These are phyloP conservation scores for Gigaspora rosea DNA, from an alignment of 192 early-diverging fungal species.

Conservation along the genomic window DNA sequence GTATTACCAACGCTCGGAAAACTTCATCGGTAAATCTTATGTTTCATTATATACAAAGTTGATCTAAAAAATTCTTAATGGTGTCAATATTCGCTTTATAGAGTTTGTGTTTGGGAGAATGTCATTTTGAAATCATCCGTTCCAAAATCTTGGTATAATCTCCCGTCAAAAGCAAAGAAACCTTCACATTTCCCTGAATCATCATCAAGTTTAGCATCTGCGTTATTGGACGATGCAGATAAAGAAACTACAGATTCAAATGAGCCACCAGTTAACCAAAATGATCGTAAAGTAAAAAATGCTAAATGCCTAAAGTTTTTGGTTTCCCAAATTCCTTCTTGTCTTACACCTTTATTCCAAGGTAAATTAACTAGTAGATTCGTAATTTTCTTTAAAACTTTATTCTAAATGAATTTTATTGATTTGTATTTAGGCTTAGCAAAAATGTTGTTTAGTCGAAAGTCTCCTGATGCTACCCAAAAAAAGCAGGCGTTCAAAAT, in stretches of 20 bases:
- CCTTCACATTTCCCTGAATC: constrained; percentile 9
- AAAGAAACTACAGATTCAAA: constrained; percentile 37
- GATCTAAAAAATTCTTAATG: not conserved
- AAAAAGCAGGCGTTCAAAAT: constrained; percentile 57
- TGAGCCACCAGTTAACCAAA: constrained; percentile 42
- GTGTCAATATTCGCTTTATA: constrained; percentile 30
- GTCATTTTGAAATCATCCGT: constrained; percentile 57
- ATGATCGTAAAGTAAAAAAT: constrained; percentile 67
- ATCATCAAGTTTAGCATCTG: not conserved
- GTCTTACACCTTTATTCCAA: constrained; percentile 66
- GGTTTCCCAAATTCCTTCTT: constrained; percentile 65
- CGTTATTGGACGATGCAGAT: constrained; percentile 35
- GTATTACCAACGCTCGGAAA: constrained; percentile 57
- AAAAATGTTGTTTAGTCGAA: constrained; percentile 61
- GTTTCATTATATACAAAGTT: not conserved
- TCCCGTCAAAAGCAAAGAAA: constrained; percentile 45
- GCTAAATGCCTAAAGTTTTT: constrained; percentile 64
- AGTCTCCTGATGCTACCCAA: constrained; percentile 50
- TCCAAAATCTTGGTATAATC: constrained; percentile 70
- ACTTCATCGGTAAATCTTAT: constrained; percentile 58
- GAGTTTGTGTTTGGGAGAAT: constrained; percentile 65
- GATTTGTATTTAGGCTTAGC: constrained; percentile 48
- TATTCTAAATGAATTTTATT: not conserved
- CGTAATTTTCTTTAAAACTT: not conserved
- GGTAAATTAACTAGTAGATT: constrained; percentile 40